Base-by-base conservation (phyloP, 805 yeast genomes). In the Sugiyamaella lignohabitans region DNA sequence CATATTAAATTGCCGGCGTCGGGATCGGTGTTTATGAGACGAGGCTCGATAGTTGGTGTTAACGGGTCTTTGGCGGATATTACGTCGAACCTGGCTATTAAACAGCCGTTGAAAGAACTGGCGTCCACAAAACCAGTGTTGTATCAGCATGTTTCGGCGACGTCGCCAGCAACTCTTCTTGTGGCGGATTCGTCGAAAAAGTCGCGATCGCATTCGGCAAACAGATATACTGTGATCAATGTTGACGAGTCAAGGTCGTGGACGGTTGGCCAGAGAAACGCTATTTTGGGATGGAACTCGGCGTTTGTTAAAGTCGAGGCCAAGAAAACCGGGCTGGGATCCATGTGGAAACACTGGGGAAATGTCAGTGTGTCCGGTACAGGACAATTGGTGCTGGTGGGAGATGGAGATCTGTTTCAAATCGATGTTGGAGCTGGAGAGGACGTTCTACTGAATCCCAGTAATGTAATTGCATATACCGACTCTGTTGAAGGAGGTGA, bases 281-380 rank as follows among this genome's bases (percentile, higher is more conserved):
- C 66, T 38, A 52, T 74, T 3, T 58, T 73, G 14, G 75, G 76
- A 22, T 74, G 78, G 78, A 59, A 73, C 1, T 76, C 67, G 16
- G 48, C 60, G 14, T 48, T 58, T 2, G 48, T 63, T 16, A 45
- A 54, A 3, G 54, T 61, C 18, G 51, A 50, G 42, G 54, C 67
- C 14, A 35, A 17, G 11, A 14, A 6, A 35, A 16, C 38, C 17
- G 30, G 14, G 48, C n/a, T n/a, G n/a, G 42, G 20, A 36, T 52
- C 27, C 41, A 50, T 14, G n/a, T 45, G 54, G 30, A 45, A 55
- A 16, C 49, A 52, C 10, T 63, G 65, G 65, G 63, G 65, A 51
- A 59, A 50, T 52, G 50, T 54, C 40, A 52, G 35, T 53, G 67
- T 52, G 40, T 62, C 55, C 4, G 77, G 76, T 1, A 61, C 59